Evolutionary conservation across 2,329 filamentous ascomycete species (phyloP), one percentile per base, ranked within the genome.

Genomic region (Fusarium anguioides): DNA sequence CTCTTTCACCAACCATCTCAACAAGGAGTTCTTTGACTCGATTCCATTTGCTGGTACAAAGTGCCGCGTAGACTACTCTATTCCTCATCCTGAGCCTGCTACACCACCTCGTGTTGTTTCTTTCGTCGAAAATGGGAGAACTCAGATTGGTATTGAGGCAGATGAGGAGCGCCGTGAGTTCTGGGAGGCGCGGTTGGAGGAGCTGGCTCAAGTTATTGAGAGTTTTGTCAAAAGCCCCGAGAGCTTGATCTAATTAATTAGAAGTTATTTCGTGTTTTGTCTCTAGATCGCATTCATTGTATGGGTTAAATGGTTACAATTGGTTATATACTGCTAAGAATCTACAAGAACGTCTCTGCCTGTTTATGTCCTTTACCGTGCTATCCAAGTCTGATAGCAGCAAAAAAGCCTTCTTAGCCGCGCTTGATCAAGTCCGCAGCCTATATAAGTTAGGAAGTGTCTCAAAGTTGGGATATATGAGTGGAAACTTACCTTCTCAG

Each of bases 1-100:
- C 2, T 75, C 73, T 0, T 74, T 75, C 33, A 71, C 72, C 15
- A 75, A 75, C 45, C 71, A 74, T 23, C 70, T 75, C 26, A 73
- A 75, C 46, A 61, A 65, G 20, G 72, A 74, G 39, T 74, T 70
- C 54, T 75, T 75, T 26, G 73, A 75, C 49, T 45, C 63, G 4
- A 68, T 75, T 42, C 72, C 73, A 0, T 74, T 75, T 46, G 73
- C 73, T 17, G 61, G 65, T 24, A 70, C 72, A 1, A 48, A 66
- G 18, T 73, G 72, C 23, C 72, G 72, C 23, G 71, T 74, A 9
- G 72, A 74, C 23, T 74, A 73, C 35, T 65, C 58, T 2, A 74
- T 72, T 17, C 72, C 72, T 2, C 69, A 73, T 17, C 68, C 71
- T 4, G 72, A 74, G 26, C 64, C 68, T 9, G 55, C 71, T 1